phyloP scores from a whole-genome alignment of 805 yeast species.

The Starmerella tilneyi region DNA sequence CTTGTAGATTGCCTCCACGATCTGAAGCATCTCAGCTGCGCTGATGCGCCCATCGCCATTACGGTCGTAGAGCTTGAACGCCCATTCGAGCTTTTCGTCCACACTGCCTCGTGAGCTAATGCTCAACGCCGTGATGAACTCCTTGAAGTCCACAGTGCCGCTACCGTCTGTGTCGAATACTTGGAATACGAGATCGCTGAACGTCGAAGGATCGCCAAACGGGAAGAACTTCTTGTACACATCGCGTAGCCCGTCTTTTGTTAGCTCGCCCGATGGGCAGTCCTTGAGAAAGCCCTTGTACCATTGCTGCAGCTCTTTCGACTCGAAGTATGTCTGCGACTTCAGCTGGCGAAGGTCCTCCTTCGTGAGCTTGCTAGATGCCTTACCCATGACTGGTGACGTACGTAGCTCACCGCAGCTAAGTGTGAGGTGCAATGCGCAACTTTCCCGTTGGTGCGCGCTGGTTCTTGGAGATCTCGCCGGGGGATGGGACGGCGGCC shows the following conservation, averaged over 20 bases:
- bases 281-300: conserved; percentile 91
- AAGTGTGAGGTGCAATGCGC: too few species aligned
- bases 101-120: conserved; percentile 75
- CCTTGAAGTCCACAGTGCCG: conserved; percentile 82
- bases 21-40: conserved; percentile 67
- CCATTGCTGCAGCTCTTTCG: conserved; percentile 96
- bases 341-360: conserved; percentile 78
- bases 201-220: conserved; percentile 91
- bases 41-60: conserved; percentile 67
- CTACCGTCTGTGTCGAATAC: conserved; percentile 76
- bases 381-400: conserved; percentile 88
- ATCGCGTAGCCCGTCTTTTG: conserved; percentile 77
- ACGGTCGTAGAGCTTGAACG: conserved; percentile 77
- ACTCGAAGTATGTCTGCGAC: conserved; percentile 81
- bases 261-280: conserved; percentile 81
- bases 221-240: conserved; percentile 96
- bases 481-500: too few species aligned
- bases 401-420: too few species aligned
- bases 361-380: conserved; percentile 82
- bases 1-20: conserved; percentile 75
- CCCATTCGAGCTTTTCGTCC: conserved; percentile 82
- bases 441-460: too few species aligned
- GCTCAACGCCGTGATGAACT: conserved; percentile 78
- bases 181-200: conserved; percentile 75
- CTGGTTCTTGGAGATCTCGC: too few species aligned